A percentile compares a stretch with the other conserved stretches of the same genome.
Evolutionary conservation across 139 green algal genomes (phyloP).

Genomic region (Chlorella vulgaris): DNA sequence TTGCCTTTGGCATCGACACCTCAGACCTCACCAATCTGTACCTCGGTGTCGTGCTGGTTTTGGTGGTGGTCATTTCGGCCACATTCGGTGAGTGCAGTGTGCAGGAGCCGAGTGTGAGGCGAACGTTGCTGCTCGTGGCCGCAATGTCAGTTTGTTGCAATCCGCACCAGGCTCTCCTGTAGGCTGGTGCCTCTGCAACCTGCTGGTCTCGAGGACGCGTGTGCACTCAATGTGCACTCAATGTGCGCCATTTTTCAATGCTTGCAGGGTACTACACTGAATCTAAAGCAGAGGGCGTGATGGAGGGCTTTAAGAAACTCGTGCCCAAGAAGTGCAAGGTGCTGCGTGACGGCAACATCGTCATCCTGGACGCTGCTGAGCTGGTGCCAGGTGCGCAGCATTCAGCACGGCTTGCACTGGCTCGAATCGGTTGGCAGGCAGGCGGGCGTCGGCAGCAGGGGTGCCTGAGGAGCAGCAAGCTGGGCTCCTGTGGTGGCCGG

Average conservation of each 20-base stretch:
- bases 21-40: conserved; percentile 74
- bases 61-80: conserved; percentile 57
- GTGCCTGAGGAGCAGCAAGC: neutral
- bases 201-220: no score
- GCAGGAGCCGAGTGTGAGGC: neutral
- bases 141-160: no score
- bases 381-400: conserved; percentile 80
- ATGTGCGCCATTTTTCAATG: no score
- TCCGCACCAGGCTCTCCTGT: no score
- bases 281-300: conserved; percentile 70
- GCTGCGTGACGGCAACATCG: conserved; percentile 74
- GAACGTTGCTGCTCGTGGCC: no score
- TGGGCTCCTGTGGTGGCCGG: no score
- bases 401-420: neutral
- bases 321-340: conserved; percentile 80
- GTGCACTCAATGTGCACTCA: no score
- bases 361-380: conserved; percentile 69
- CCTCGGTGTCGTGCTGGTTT: conserved; percentile 72
- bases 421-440: neutral
- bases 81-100: conserved; percentile 51
- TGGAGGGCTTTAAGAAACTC: conserved; percentile 78
- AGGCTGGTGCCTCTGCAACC: no score
- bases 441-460: neutral
- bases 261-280: conserved; percentile 69
- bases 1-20: conserved; percentile 68